Evolutionary conservation across 495 filamentous ascomycete genomes (phyloP), one percentile per base, ranked within the genome.

Genomic region (Lentithecium fluviatile): DNA sequence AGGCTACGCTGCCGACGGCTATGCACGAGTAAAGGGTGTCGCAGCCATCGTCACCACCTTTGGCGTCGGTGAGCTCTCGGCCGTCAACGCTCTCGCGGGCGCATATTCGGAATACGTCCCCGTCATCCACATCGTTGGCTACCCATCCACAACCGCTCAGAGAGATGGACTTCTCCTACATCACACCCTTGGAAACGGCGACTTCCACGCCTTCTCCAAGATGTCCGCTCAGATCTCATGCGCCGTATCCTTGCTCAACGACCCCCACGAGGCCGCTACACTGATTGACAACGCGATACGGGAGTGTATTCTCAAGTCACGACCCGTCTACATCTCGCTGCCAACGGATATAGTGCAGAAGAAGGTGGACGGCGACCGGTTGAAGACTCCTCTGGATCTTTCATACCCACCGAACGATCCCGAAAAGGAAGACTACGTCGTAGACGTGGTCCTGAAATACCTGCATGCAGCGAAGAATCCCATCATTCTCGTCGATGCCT

Each of bases 171-270:
- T 85, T 70, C 77, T 95, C n/a, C 79, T 97, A 12, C 93, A 97
- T 71, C 93, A 97, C 74, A 95, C 92, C 0, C 85, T 97, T 13
- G 92, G 91, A 32, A 94, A 96, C 69, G 92, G 92, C 26, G 87
- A 94, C 70, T 94, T 88, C 73, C 83, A 88, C 56, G 89, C 88
- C n/a, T 96, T 94, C 69, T 77, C 82, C 62, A 80, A 85, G 60
- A 96, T 97, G 87, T 87, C 78, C 69, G 75, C 76, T 13, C 74
- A 81, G 21, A 85, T 96, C 61, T 87, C 89, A 6, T 88, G 85
- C 70, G 81, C 83, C 29, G 77, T 84, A 32, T 84, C 85, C 10
- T 83, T 82, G 26, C 78, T 97, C 46, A 85, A 83, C 54, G 80
- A 92, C 38, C 82, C 85, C 0, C 66, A 77, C 49, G 85, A 91